Base-by-base conservation (phyloP, 2,329 filamentous ascomycete species). In the Pseudomassariella vexata region DNA sequence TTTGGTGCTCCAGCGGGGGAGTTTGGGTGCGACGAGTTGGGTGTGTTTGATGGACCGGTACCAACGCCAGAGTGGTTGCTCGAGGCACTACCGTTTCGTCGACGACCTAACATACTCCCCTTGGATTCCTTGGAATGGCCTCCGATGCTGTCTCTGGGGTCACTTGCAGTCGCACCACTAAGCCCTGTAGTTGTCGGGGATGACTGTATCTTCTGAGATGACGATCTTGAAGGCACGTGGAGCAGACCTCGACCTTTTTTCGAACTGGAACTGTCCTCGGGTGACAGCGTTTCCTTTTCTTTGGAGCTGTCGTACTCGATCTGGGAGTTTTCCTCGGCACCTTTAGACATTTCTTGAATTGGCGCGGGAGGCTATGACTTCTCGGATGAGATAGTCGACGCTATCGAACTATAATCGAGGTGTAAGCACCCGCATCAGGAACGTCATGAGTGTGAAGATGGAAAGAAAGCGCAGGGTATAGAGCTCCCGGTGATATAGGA, bases 61-160 rank as follows among this genome's bases (percentile, higher is more conserved):
- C 65, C 69, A 47, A 64, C 63, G 49, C 66, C 68, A 41, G 72
- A 74, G 51, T 70, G 67, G 59, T 76, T 78, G 61, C 78, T 85
- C 46, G 75, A 76, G 40, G 75, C 70, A 59, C 79, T 85, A 47
- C 76, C 76, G 60, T 82, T 82, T 49, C 76, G 68, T 48, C 73
- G 70, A 44, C 72, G 66, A 40, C 70, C 77, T 34, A 76, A 60
- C 47, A 80, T 76, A 59, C 79, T 84, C 44, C 68, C 64, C 60
- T 71, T 78, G 39, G 76, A 80, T 45, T 75, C 76, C 57, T 76
- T 82, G 29, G 81, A 84, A 44, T 70, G 68, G 37, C 71, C 70
- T 45, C 73, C 71, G 46, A 79, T 75, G 52, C 75, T 82, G 48
- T 76, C 77, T 53, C 70, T 64, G 35, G 70, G 63, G 45, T 79